phyloP scores from a whole-genome alignment of 2,329 filamentous ascomycete genomes.

The Colletotrichum higginsianum region DNA sequence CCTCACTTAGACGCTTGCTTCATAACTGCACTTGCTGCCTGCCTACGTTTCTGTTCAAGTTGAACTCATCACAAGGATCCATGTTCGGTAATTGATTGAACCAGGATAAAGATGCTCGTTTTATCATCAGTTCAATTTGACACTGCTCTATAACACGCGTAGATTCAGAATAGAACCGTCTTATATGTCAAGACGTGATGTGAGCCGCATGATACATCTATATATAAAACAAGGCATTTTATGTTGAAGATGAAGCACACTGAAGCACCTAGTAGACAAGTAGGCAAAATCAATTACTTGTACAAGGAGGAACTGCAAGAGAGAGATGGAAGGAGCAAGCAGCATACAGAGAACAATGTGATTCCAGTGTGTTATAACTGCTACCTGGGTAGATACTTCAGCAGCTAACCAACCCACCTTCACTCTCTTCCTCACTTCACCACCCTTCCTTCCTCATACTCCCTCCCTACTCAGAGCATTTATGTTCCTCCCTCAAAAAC shows the following conservation, averaged over 20 bases:
- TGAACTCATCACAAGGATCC: neutral
- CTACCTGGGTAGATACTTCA: neutral
- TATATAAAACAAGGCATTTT: neutral
- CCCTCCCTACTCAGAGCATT: too few relatives aligned
- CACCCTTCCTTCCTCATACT: neutral
- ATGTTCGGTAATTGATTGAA: too few relatives aligned
- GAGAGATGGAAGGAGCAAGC: neutral
- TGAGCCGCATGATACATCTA: too few relatives aligned
- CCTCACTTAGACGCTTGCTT: constrained; percentile 8
- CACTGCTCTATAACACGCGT: neutral
- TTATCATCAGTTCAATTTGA: too few relatives aligned
- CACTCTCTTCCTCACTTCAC: neutral
- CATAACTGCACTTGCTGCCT: neutral
- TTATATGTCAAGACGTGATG: too few relatives aligned
- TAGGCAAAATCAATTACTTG: too few relatives aligned
- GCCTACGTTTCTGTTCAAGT: neutral
- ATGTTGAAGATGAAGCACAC: neutral
- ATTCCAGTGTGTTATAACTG: too few relatives aligned
- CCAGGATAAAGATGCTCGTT: accelerated
- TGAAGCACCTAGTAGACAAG: too few relatives aligned
- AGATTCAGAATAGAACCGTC: neutral
- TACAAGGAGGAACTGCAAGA: too few relatives aligned
- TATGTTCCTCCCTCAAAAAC: too few relatives aligned
- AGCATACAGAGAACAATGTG: too few relatives aligned
- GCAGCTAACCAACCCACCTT: neutral